phyloP scores from a whole-genome alignment of 495 filamentous ascomycete species.

The Aspergillus baeticus region DNA sequence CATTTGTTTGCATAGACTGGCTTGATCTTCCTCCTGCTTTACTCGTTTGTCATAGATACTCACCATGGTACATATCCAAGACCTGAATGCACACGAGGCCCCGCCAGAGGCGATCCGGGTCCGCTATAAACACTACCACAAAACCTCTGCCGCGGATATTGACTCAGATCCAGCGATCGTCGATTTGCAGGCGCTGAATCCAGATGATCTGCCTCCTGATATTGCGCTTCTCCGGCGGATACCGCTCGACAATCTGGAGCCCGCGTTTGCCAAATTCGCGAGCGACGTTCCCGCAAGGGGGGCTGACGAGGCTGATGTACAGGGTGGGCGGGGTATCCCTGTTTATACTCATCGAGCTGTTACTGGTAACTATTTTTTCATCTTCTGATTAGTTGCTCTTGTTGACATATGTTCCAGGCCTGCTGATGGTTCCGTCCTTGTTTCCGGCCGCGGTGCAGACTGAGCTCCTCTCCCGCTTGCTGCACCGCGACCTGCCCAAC shows the following conservation, averaged over 20 bases:
- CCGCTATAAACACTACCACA: conserved; percentile 65
- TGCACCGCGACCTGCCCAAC: conserved; percentile 79
- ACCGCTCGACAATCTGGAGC: conserved; percentile 31
- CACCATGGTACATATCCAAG: conserved; percentile 40
- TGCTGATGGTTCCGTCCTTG: conserved; percentile 71
- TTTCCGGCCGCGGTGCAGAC: conserved; percentile 68
- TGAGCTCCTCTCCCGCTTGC: conserved; percentile 61
- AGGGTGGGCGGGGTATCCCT: conserved; percentile 32
- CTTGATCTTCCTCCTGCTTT: not conserved
- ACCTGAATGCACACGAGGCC: conserved; percentile 66
- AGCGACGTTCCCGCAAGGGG: conserved; percentile 19
- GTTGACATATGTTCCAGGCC: conserved; percentile 53
- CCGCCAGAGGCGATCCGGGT: conserved; percentile 63
- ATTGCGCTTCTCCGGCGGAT: conserved; percentile 31
- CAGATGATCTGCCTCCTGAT: conserved; percentile 26
- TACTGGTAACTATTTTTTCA: conserved; percentile 33
- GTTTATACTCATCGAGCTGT: conserved; percentile 44
- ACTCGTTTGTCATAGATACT: not conserved
- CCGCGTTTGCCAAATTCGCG: conserved; percentile 36
- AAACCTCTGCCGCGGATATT: conserved; percentile 39
- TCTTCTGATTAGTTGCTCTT: conserved; percentile 3
- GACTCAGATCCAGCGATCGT: conserved; percentile 47
- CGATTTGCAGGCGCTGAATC: conserved; percentile 43
- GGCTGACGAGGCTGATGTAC: conserved; percentile 25
- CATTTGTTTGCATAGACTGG: not conserved